Base-by-base conservation (phyloP, 495 filamentous ascomycete species). In the Aspergillus bertholletiae region DNA sequence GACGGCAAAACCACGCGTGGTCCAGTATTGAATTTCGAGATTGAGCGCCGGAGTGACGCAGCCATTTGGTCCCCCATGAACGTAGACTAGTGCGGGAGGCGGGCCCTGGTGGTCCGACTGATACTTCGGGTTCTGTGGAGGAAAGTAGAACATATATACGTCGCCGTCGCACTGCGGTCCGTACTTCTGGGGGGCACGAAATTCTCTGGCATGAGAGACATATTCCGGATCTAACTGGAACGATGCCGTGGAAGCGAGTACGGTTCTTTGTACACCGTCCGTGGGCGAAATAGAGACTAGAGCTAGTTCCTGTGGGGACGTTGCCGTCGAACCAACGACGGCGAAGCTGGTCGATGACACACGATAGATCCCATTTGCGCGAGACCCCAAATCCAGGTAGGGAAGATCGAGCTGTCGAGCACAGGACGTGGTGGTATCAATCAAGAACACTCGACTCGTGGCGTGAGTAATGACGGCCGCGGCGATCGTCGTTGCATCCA, bases 51-150 rank as follows among this genome's bases (percentile, higher is more conserved):
- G 18, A 61, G 69, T 40, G 51, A 50, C 40, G 45, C 53, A 61
- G 65, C 61, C 56, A 59, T 54, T 81, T n/a, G 79, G 79, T 5
- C 78, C 78, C 21, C 78, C 79, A 49, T 82, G 77, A 6, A 73
- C 60, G 20, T 52, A 63, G 13, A 80, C 62, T 12, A 83, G 70
- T 6, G 77, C 56, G 1, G 79, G 79, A 17, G 75, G 77, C 5
- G 66, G 66, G 1, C 37, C 61, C 7, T 56, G 60, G 4, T 51
- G 46, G 2, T 69, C 62, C 9, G 57, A 58, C 9, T 49, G 28
- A 49, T 63, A 80, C 5, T 67, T 46, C 3, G 72, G 68, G 53
- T 80, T 81, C 7, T 66, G 58, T 4, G 79, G 79, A 22, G 71
- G 66, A 46, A 72, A 70, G 37, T 71, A 74, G 47, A 80, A 70